Percentiles rank a stretch among this genome's conserved stretches.
phyloP scores from a whole-genome alignment of 768 basidiomycete genomes.

The Pulveroboletus sp. region DNA sequence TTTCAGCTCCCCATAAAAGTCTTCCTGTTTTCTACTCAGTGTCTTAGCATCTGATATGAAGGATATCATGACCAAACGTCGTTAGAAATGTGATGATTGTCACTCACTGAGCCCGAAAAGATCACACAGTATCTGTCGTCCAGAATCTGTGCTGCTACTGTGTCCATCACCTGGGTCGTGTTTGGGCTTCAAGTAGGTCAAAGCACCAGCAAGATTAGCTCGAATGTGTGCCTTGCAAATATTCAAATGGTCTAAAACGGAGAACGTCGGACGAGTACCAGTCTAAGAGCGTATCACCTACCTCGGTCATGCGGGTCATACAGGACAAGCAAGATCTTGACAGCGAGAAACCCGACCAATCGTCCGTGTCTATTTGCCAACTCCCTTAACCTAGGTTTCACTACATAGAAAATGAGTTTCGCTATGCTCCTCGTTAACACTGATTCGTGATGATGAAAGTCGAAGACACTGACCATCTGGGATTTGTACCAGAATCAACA shows the following conservation, averaged over 20 bases:
- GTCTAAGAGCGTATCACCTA: neutral
- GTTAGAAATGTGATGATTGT: neutral
- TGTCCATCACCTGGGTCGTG: neutral
- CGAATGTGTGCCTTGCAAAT: constrained; percentile 6
- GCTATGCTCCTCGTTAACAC: neutral
- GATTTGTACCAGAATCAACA: constrained; percentile 14
- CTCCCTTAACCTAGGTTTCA: constrained; percentile 13
- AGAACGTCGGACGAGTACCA: neutral
- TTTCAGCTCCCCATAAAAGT: neutral
- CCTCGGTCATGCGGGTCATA: constrained; percentile 3
- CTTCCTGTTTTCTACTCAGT: neutral
- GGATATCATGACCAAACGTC: neutral
- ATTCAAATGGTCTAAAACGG: constrained; percentile 6
- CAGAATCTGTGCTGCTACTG: no score
- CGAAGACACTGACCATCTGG: constrained; percentile 9
- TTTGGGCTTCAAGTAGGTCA: constrained; percentile 5
- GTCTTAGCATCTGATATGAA: neutral
- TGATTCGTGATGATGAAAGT: neutral
- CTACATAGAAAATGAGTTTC: neutral
- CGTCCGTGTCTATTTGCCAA: constrained; percentile 7
- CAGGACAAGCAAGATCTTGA: constrained; percentile 16
- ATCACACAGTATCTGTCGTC: neutral
- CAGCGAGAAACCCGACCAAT: constrained; percentile 17
- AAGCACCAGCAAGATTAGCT: constrained; percentile 15
- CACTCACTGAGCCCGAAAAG: neutral